Base-by-base conservation (phyloP, 495 filamentous ascomycete species). In the Astrocystis sublimbata region DNA sequence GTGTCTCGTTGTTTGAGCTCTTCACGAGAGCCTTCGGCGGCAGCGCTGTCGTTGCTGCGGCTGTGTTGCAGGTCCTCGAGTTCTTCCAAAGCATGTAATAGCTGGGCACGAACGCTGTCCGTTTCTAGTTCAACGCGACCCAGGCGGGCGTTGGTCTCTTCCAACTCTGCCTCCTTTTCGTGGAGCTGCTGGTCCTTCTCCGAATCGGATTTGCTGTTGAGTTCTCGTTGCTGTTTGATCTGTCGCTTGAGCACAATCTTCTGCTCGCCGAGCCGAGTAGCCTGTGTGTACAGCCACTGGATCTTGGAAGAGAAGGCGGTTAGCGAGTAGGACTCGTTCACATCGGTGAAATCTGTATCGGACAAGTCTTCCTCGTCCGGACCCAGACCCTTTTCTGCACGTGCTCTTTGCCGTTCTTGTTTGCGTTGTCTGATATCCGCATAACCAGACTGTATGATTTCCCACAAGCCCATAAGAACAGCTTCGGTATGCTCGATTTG, bases 211-310 rank as follows among this genome's bases (percentile, higher is more conserved):
- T 78, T 80, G 81, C 80, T 90, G 71, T 92, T 94, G 52, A 96
- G 82, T 67, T 94, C 91, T 41, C 92, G 88, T 74, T 97, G 92
- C 71, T 96, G 91, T 75, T 96, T 92, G 65, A 96, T 91, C 65
- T 97, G 92, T 3, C 91, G 86, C 62, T 89, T 88, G 23, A 96
- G 75, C 17, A 92, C 92, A 50, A 83, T 83, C 73, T 96, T 92
- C 64, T 96, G 91, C 63, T 96, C 91, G 38, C 89, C 83, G 23
- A 96, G 75, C n/a, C 79, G 75, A 7, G 83, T 83, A 13, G 84
- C 81, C 57, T 83, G 84, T 26, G 75, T 79, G 65, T 89, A 90
- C 6, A 98, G 77, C 67, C 84, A 85, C 68, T 91, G 89, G 1
- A 98, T 83, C 71, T 89, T 96, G 15, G 85, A 73, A 9, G 87